Evolutionary conservation across 2,329 filamentous ascomycete species (phyloP).

Genomic region (Raffaelea arxii): DNA sequence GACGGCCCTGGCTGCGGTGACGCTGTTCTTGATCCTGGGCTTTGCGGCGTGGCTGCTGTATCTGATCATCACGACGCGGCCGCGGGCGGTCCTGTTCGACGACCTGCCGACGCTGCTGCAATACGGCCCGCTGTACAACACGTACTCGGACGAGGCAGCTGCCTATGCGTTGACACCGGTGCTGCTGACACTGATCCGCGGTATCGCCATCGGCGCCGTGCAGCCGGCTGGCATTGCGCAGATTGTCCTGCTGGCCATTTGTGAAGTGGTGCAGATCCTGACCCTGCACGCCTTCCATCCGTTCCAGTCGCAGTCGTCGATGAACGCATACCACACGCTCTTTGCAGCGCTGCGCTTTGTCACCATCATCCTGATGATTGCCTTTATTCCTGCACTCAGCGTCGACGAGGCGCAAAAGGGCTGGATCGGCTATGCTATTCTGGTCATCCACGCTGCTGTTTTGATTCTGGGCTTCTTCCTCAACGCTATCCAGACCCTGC

Average conservation of each 20-base stretch:
- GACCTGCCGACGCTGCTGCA: conserved; percentile 80
- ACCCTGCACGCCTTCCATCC: conserved; percentile 84
- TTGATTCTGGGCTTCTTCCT: conserved; percentile 88
- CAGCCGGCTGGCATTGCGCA: conserved; percentile 91
- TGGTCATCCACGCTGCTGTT: conserved; percentile 76
- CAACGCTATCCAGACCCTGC: conserved; percentile 79
- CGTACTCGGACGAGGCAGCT: conserved; percentile 86
- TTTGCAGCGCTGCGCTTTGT: conserved; percentile 71
- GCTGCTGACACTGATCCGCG: conserved; percentile 73
- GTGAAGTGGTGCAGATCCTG: conserved; percentile 82
- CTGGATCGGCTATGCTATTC: conserved; percentile 90
- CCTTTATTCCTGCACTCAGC: conserved; percentile 76
- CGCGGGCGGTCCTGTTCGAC: conserved; percentile 83
- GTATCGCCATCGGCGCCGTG: conserved; percentile 83
- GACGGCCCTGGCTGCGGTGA: conserved; percentile 64
- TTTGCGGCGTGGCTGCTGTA: conserved; percentile 72
- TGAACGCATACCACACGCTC: conserved; percentile 90
- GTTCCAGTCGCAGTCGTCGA: conserved; percentile 83
- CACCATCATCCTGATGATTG: conserved; percentile 64
- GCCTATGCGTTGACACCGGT: conserved; percentile 84
- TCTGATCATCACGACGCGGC: conserved; percentile 70
- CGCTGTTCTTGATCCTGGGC: conserved; percentile 61
- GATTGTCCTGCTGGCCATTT: conserved; percentile 83
- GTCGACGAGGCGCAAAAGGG: conserved; percentile 73
- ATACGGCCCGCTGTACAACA: conserved; percentile 94